Base-by-base conservation (phyloP, 495 filamentous ascomycete genomes). In the Saxophila tyrrhenica region DNA sequence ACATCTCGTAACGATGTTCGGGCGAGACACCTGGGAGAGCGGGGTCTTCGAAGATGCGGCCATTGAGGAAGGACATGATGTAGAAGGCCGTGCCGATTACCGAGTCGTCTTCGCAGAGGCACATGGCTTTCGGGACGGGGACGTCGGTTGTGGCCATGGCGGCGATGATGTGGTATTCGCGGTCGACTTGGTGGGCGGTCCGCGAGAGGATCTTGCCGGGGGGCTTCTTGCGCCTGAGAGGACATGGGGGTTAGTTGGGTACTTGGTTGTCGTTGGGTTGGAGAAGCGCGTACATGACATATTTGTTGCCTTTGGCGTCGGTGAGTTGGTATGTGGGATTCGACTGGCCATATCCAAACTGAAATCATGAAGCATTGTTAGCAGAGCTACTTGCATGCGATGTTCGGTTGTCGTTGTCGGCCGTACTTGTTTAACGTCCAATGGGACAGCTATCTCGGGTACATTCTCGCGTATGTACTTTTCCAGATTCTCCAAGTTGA, bases 301-400 rank as follows among this genome's bases (percentile, higher is more conserved):
- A 94, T 60, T 78, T 79, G 54, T 69, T 65, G 52, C 81, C 81
- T 68, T 82, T 73, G 55, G 78, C 70, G 55, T 78, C 78, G 10
- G 80, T 92, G 58, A 97, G 74, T 53, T 87, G 85, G 72, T 95
- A 97, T 10, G 91, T 97, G 21, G 91, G 91, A 66, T 96, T 97
- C 43, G 88, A 95, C 71, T 97, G 92, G 50, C 92, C 92, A 25
- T 48, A 48, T 23, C 45, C 45, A 17, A 48, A 48, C 45, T 48
- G 20, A 7, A 3, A 48, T 21, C 23, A 16, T 20, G 20, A 21
- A 11, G 19, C 13, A 21, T 45, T 21, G 20, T 8, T 11, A 11
- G 21, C 5, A 24, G 9, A 9, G 20, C 9, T 48, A 21, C 24
- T 23, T 17, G 10, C 10, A 48, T 48, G 15, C 41, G n/a, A n/a